Base-by-base conservation (phyloP, 2,329 filamentous ascomycete genomes). In the Fusarium sp. region DNA sequence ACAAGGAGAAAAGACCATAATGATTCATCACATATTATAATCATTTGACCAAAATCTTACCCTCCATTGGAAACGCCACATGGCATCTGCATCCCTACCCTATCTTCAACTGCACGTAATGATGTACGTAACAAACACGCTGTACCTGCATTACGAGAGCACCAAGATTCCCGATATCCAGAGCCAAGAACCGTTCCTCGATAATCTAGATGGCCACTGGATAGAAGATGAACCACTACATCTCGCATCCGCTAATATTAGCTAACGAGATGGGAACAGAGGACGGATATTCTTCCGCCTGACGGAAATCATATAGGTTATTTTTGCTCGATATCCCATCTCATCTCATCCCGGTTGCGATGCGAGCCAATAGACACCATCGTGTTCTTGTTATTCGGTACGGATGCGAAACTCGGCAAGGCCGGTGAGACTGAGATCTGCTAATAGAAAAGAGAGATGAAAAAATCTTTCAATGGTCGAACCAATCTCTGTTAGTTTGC, bases 81-180 rank as follows among this genome's bases (percentile, higher is more conserved):
- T 56, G 5, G 31, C 38, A 44, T 38, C 49, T 52, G 35, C 52
- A 37, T 48, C 29, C 23, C n/a, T n/a, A n/a, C n/a, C n/a, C n/a
- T n/a, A 37, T 48, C 16, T 8, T 16, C 24, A 28, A 24, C 20
- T 20, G 16, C 37, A 53, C 26, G 18, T 37, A 23, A n/a, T 44
- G 10, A 41, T 16, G 52, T n/a, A 50, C 42, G 5, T 35, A 31
- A 31, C 56, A 28, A 38, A 44, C 31, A 16, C 24, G 11, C 15
- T 66, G 49, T 65, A 53, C 66, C 66, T 69, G 66, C 61, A 56
- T 64, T 62, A 43, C 28, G 21, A 52, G 33, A 56, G 37, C 48
- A 55, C 23, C 55, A 35, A 65, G 28, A 58, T 57, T 49, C 26
- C 53, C 46, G 63, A 47, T 38, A 37, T 29, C 37, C 59, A 44